Base-by-base conservation (phyloP, 305 asterid species). In the Fraxinus xanthoxyloides region DNA sequence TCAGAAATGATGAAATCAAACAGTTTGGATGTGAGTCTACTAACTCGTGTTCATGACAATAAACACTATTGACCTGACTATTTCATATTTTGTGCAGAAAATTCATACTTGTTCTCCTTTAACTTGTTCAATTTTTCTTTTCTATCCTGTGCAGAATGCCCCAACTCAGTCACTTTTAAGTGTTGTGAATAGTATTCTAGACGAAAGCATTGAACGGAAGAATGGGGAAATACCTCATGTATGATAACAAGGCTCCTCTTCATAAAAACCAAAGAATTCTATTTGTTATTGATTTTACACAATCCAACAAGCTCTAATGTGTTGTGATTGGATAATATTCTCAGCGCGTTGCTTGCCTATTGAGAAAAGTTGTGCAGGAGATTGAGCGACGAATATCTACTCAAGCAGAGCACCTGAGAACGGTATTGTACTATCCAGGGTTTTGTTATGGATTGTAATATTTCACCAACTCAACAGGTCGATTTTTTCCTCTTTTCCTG, bases 331-430 rank as follows among this genome's bases (percentile, higher is more conserved):
- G 23, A 67, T 76, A 23, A 35, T 6, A 75, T 75, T 80, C 75
- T 54, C 91, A 97, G 99, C 93, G 98, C 26, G 98, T 97, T 67
- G 96, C 96, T 40, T 88, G 97, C 91, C 84, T 97, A 36, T 75
- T 97, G 91, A 91, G 98, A 85, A 97, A 95, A 85, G 97, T 92
- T 3, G 92, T 95, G 85, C 99, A 97, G 91, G 99, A 97, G 91
- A 94, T 97, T 75, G 98, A 97, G 85, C 85, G 97, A 56, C 89
- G 98, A 30, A 91, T 97, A 88, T 89, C 94, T 77, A 97, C 98
- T 81, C 99, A 97, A 88, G 95, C 95, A 76, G 98, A 95, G 78
- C 98, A 93, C 80, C 82, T 97, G 85, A 89, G 93, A 85, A 91
- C 92, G 85, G 99, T 96, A 90, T 80, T 75, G 38, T 80, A 75